phyloP scores from a whole-genome alignment of 1,284 basidiomycete species.

The Melampsora occidentalis region DNA sequence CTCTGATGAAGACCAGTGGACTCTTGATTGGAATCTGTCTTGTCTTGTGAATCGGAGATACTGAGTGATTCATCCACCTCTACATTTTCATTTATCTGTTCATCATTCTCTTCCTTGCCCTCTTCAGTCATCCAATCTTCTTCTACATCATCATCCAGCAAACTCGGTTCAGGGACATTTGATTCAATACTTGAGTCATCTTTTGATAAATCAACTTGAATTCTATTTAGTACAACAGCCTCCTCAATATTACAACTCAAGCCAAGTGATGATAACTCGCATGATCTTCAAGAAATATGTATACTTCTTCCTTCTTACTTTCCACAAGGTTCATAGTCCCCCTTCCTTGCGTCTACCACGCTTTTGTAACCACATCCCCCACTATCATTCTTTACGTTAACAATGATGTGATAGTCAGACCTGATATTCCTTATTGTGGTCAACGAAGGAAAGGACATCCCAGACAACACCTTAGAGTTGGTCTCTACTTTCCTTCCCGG shows the following conservation, averaged over 20 bases:
- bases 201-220: background rate
- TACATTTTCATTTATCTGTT: background rate
- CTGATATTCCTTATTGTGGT: no score
- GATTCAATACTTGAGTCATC: background rate
- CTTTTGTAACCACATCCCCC: no score
- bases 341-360: no score
- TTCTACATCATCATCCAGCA: slow-evolving; percentile 2
- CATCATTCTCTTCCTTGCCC: slow-evolving; percentile 4
- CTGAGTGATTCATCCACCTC: background rate
- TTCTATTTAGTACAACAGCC: background rate
- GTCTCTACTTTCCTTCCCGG: no score
- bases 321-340: no score
- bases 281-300: no score
- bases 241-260: background rate
- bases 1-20: background rate
- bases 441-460: no score
- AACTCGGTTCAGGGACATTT: slow-evolving; percentile 9
- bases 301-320: no score
- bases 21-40: background rate
- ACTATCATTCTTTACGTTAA: no score
- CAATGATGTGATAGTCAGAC: no score
- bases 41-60: background rate
- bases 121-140: background rate
- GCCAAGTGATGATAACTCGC: no score
- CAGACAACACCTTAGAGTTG: no score